Evolutionary conservation across 1,284 basidiomycete genomes (phyloP), one percentile per base, ranked within the genome.

Genomic region (Ustilago crameri): DNA sequence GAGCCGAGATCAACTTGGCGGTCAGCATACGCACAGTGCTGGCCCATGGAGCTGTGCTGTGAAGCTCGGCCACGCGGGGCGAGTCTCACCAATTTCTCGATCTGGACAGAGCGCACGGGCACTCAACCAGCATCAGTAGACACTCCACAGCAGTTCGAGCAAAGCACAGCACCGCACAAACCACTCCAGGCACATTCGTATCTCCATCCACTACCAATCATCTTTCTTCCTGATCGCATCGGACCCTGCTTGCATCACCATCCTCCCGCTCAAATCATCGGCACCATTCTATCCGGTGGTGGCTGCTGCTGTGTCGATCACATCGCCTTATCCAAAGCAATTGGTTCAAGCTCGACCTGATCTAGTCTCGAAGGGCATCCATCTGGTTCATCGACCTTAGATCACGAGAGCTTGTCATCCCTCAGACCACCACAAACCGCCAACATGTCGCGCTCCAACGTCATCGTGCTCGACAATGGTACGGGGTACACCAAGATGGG

Each of bases 401-500:
- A 30, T 30, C 30, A 30, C 30, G 7, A 30, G 7, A n/a, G n/a
- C n/a, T n/a, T n/a, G n/a, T 40, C 18, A n/a, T 3, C 3, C 20
- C 10, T 23, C 41, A 15, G 9, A 14, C 12, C 18, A 9, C 12
- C 24, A 5, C 15, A n/a, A 22, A 27, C n/a, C 14, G 38, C 24
- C 53, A 41, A 40, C 56, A 82, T 82, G 80, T 80, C 80, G 51
- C 78, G 78, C 38, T 80, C 80, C 51, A 81, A 82, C 64, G 80
- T 82, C 56, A 79, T 81, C 60, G 79, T 82, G 15, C 72, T 82
- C 82, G 95, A 98, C 87, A 97, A 97, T 88, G 95, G 95, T 57
- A 98, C 95, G 46, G 95, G 95, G 18, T 97, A 89, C 86, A 95
- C 94, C 23, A 98, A 98, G 89, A 91, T 97, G 85, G 95, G 95